Conservation (phyloP, 441 rosid species). For the Melastoma candidum region DNA sequence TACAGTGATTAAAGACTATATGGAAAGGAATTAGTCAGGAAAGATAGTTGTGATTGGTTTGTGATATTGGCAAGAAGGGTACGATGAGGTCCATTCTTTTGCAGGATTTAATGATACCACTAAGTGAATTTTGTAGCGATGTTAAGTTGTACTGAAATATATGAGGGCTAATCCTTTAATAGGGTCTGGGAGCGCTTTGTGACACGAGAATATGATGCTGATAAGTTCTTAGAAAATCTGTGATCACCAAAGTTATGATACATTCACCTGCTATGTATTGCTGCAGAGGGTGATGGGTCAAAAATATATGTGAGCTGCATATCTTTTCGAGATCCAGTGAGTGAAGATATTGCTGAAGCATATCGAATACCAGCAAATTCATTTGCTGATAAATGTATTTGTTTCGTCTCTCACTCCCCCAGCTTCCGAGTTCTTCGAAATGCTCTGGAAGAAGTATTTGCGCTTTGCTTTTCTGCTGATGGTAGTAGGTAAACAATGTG, state of each 20-base stretch:
- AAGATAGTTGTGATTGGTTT: too few species aligned
- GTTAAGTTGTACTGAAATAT: too few species aligned
- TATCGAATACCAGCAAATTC: slow-evolving; percentile 74
- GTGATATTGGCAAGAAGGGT: too few species aligned
- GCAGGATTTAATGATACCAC: too few species aligned
- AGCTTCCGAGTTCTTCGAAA: slow-evolving; percentile 61
- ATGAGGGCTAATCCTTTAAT: too few species aligned
- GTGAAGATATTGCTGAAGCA: slow-evolving; percentile 93
- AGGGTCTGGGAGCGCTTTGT: too few species aligned
- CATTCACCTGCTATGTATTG: slow-evolving; percentile 3
- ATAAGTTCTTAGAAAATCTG: too few species aligned
- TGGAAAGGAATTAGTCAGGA: too few species aligned
- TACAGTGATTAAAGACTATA: too few species aligned
- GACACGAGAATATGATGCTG: too few species aligned
- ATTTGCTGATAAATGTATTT: slow-evolving; percentile 89
- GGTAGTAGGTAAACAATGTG: slow-evolving; percentile 68
- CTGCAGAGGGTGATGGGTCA: slow-evolving; percentile 98
- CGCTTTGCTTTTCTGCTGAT: slow-evolving; percentile 73
- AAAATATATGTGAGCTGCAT: slow-evolving; percentile 93
- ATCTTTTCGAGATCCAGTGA: slow-evolving; percentile 89
- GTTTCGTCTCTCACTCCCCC: slow-evolving; percentile 89
- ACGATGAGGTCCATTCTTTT: too few species aligned
- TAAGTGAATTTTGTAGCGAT: too few species aligned
- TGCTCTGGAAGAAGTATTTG: slow-evolving; percentile 79
- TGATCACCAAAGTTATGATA: neutral